Evolutionary conservation across 768 basidiomycete genomes (phyloP).

Genomic region (Boletus speciosus): DNA sequence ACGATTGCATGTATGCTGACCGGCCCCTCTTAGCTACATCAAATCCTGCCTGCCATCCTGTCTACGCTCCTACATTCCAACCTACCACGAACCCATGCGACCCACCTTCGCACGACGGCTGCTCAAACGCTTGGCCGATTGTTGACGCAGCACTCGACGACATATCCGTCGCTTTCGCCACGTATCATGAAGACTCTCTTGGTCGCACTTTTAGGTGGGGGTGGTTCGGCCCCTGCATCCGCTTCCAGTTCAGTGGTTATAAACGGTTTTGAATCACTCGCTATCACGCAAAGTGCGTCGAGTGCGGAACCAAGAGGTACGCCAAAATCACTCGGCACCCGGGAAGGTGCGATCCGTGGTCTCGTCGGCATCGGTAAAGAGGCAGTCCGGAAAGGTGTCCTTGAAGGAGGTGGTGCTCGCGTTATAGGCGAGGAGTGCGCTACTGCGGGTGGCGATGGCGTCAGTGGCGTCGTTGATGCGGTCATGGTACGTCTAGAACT

Average conservation of each 20-base stretch:
- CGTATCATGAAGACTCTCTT: constrained; percentile 94
- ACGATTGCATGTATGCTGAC: not conserved
- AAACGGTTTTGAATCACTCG: constrained; percentile 28
- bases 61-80: constrained; percentile 87
- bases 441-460: constrained; percentile 26
- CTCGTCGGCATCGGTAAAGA: constrained; percentile 83
- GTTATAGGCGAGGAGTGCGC: constrained; percentile 68
- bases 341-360: constrained; percentile 88
- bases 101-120: constrained; percentile 69
- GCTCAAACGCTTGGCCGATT: constrained; percentile 82
- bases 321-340: constrained; percentile 72
- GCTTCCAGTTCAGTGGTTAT: constrained; percentile 14
- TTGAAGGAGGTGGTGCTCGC: constrained; percentile 77
- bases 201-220: constrained; percentile 62
- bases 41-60: constrained; percentile 89
- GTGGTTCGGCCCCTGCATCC: constrained; percentile 8
- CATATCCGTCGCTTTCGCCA: constrained; percentile 81
- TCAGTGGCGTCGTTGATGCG: constrained; percentile 50
- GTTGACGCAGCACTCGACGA: constrained; percentile 78
- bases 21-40: constrained; percentile 68
- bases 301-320: constrained; percentile 40
- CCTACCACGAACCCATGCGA: constrained; percentile 68
- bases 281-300: constrained; percentile 16
- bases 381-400: constrained; percentile 75
- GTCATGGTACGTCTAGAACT: constrained; percentile 49